Conservation (phyloP, 805 yeast genomes). For the Clavispora carvajalis region DNA sequence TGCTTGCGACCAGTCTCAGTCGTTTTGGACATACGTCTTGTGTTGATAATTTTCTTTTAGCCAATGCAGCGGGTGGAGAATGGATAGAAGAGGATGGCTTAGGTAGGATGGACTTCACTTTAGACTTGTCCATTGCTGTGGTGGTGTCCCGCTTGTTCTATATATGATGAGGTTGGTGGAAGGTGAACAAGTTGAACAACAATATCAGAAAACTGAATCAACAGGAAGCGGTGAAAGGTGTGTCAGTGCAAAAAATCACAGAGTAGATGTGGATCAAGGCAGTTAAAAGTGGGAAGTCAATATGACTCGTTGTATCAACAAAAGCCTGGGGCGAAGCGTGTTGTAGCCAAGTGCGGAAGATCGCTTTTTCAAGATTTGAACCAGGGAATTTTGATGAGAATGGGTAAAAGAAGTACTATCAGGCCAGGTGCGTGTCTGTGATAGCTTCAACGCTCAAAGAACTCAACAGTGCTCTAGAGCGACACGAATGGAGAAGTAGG, state of each 20-base stretch:
- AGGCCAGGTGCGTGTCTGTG: not conserved
- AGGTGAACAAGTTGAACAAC: too few relatives aligned
- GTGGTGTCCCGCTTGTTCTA: not conserved
- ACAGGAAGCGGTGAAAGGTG: too few relatives aligned
- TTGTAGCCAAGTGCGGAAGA: constrained; percentile 1
- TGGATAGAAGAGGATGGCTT: constrained; percentile 26
- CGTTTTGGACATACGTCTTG: constrained; percentile 9
- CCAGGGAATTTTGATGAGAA: not conserved
- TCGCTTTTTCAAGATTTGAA: not conserved
- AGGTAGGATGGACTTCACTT: constrained; percentile 38
- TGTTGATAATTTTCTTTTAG: constrained; percentile 14
- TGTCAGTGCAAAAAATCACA: too few relatives aligned
- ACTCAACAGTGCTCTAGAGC: not conserved
- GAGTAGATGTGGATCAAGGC: too few relatives aligned
- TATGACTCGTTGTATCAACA: not conserved
- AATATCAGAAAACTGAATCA: too few relatives aligned
- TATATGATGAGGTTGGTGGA: too few relatives aligned
- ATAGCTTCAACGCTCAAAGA: not conserved
- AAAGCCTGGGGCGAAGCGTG: not conserved
- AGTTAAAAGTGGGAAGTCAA: too few relatives aligned
- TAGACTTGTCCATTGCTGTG: constrained; percentile 30
- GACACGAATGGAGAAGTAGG: not conserved
- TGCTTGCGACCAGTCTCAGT: constrained; percentile 5
- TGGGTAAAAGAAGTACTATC: not conserved
- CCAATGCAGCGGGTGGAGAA: constrained; percentile 6